Evolutionary conservation across 2,329 filamentous ascomycete genomes (phyloP), one percentile per base, ranked within the genome.

Genomic region (Achaetomium macrosporum): DNA sequence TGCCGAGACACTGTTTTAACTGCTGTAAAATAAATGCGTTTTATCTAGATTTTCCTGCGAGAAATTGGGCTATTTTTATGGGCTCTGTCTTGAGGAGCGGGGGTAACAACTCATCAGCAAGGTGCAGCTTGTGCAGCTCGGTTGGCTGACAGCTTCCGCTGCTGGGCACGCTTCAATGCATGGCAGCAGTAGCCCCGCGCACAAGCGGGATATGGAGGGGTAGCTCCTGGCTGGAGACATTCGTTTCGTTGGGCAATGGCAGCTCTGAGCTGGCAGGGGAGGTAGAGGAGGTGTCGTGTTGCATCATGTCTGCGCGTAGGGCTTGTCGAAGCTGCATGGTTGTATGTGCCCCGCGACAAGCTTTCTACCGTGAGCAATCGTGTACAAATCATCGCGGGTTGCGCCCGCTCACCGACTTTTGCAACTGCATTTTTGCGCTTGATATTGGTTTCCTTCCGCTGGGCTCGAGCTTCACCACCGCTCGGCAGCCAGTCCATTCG

Each of bases 331-430:
- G 25, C 49, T 29, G 42, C 42, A 12, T 29, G 31, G 31, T 17
- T 48, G 49, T 33, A 40, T 42, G 45, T 43, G 37, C 39, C 44
- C 39, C 41, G 30, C 20, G 31, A 40, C 52, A 47, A 48, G 37
- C 33, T 41, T 29, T 50, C 47, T 19, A 12, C 42, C 47, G 11
- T 31, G 31, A 42, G 42, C 33, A 44, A 42, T 51, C 47, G 47
- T 51, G 53, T 47, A 47, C 57, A 59, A 59, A 55, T 56, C 56
- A 55, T 53, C 47, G 46, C 44, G 30, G 33, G 42, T 42, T 20
- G 25, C 40, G 42, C 35, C 30, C 25, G 17, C 46, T 60, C 58
- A 60, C 58, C 58, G 57, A 57, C 54, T 58, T 59, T 58, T 57
- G 43, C 48, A 40, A 47, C 54, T 56, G 48, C 56, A 54, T 47